Conservation (phyloP, 768 basidiomycete genomes). For the Lactarius vividus region DNA sequence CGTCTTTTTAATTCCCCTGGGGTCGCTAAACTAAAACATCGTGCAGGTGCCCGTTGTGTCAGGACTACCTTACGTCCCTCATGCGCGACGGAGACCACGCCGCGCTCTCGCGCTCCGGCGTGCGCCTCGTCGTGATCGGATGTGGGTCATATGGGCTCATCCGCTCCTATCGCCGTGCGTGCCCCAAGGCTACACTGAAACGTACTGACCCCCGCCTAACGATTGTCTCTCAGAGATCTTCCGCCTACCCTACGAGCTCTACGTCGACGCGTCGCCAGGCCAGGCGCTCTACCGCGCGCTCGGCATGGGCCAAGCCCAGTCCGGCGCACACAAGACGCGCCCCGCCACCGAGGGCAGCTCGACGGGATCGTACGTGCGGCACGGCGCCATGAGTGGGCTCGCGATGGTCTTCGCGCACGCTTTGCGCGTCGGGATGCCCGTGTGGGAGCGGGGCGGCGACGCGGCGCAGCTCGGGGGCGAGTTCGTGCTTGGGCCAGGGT, state of each 20-base stretch:
- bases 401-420: slow-evolving; percentile 73
- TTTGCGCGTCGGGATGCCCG: slow-evolving; percentile 71
- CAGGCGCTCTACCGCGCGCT: slow-evolving; percentile 66
- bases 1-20: background rate
- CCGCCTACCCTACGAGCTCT: slow-evolving; percentile 66
- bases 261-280: slow-evolving; percentile 65
- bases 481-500: slow-evolving; percentile 72
- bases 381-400: slow-evolving; percentile 62
- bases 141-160: slow-evolving; percentile 79
- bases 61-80: slow-evolving; percentile 82
- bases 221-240: slow-evolving; percentile 53
- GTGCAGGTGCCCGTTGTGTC: slow-evolving; percentile 70
- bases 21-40: slow-evolving; percentile 13
- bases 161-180: slow-evolving; percentile 64
- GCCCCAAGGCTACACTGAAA: background rate
- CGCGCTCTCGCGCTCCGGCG: slow-evolving; percentile 46
- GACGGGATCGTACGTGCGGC: slow-evolving; percentile 58
- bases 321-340: slow-evolving; percentile 40
- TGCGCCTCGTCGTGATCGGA: slow-evolving; percentile 70
- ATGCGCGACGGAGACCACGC: slow-evolving; percentile 46
- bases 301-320: slow-evolving; percentile 63
- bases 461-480: slow-evolving; percentile 84
- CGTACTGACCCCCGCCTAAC: background rate
- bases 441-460: slow-evolving; percentile 80
- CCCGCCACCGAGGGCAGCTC: slow-evolving; percentile 1